phyloP scores from a whole-genome alignment of 768 basidiomycete species.

The Podaxis sp. region DNA sequence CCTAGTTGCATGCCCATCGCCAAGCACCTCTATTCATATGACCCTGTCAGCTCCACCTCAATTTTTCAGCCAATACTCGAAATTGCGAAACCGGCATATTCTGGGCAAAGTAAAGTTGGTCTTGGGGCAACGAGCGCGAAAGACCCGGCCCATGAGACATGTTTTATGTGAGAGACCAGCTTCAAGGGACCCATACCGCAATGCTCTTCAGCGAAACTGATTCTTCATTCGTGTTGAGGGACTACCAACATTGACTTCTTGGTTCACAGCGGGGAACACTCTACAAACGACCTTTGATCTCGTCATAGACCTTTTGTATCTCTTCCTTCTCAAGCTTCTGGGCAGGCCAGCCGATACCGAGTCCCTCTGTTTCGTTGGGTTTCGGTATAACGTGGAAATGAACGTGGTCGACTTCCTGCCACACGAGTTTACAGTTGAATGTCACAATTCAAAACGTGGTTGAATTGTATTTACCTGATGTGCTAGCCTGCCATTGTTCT shows the following conservation, averaged over 20 bases:
- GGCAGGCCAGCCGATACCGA: slow-evolving; percentile 81
- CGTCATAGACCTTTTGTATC: slow-evolving; percentile 55
- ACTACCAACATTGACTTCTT: neutral
- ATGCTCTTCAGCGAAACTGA: neutral
- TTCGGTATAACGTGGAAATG: slow-evolving; percentile 97
- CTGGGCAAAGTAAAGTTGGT: neutral
- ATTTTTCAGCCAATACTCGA: neutral
- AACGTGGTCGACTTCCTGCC: slow-evolving; percentile 77
- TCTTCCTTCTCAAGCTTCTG: slow-evolving; percentile 62
- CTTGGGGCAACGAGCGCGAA: neutral
- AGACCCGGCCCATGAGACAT: neutral
- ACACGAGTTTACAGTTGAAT: neutral
- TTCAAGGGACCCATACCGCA: neutral
- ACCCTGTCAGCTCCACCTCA: neutral
- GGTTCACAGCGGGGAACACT: slow-evolving; percentile 18
- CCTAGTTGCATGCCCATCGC: neutral
- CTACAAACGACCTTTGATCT: slow-evolving; percentile 43
- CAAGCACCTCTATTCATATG: neutral
- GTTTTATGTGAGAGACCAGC: neutral
- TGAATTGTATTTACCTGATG: slow-evolving; percentile 43
- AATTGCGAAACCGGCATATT: neutral
- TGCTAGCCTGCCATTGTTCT: slow-evolving; percentile 57
- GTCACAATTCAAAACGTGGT: neutral
- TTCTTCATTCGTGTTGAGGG: neutral
- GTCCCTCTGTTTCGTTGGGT: slow-evolving; percentile 69